These are phyloP conservation scores for Cladosporium oxysporum DNA, from an alignment of 2,329 filamentous ascomycete genomes.

Conservation along the genomic window DNA sequence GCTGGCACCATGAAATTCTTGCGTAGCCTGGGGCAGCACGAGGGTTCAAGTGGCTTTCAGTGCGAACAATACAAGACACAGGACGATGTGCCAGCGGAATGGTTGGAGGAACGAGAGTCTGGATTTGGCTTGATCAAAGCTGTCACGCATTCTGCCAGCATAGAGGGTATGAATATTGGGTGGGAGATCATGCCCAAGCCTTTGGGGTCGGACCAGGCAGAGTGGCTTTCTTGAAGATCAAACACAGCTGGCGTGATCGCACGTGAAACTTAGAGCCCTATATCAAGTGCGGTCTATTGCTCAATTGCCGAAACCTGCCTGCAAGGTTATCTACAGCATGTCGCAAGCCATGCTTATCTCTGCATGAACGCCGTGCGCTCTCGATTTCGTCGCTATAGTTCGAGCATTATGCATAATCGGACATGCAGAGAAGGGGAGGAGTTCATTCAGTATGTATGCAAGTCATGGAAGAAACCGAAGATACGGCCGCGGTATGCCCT, in stretches of 20 bases:
- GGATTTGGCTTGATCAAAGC: conserved; percentile 51
- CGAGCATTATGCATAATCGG: not conserved
- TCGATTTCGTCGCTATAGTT: not conserved
- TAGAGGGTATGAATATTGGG: conserved; percentile 50
- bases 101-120: conserved; percentile 49
- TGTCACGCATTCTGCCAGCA: conserved; percentile 50
- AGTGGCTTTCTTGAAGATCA: conserved; percentile 15
- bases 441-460: not conserved
- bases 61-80: conserved; percentile 30
- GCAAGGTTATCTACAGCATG: not conserved
- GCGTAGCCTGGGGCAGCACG: conserved; percentile 55
- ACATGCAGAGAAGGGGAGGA: not conserved
- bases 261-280: not conserved
- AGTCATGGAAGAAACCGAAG: not conserved
- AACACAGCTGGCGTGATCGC: not conserved
- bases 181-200: conserved; percentile 56
- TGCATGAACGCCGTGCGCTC: not conserved
- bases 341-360: not conserved
- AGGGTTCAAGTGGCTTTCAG: conserved; percentile 48
- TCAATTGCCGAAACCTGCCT: not conserved
- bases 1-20: conserved; percentile 60
- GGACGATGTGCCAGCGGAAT: conserved; percentile 27
- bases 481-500: conserved; percentile 6
- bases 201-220: conserved; percentile 50
- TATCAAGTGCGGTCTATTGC: not conserved